Base-by-base conservation (phyloP, 768 basidiomycete genomes). In the Xerocomus potaroensis region DNA sequence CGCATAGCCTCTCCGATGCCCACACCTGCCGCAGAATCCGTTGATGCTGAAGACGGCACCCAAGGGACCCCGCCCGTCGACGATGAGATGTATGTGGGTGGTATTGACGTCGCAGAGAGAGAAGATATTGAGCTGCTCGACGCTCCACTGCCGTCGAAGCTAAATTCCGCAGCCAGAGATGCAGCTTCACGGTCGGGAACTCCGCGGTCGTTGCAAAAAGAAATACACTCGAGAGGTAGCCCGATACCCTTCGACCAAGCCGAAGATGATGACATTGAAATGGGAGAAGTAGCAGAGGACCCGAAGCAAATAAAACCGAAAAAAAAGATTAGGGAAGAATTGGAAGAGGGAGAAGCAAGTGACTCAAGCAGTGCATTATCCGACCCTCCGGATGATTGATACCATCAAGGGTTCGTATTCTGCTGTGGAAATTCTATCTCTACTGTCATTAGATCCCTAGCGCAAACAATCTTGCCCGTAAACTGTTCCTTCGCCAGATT, bases 261-360 rank as follows among this genome's bases (percentile, higher is more conserved):
- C 11, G 67, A 53, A 64, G 80, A 73, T 23, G 77, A 87, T 53
- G 88, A 91, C 51, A 90, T 91, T 52, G 89, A 91, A 65, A 91
- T 91, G 89, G 89, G 89, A n/a, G 89, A 91, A 60, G 78, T 91
- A 3, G 83, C 87, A 50, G 89, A 91, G 59, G 78, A 79, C 43
- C 78, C 79, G 3, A 79, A 73, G 50, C 76, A 68, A 43, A 53
- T 55, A 29, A 66, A 60, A 41, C 45, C 34, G 48, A 82, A 79
- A 64, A 80, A 72, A 64, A 83, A 78, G 51, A 45, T 61, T 32
- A 70, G 77, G 43, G 87, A 91, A 56, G 89, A 91, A 41, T 66
- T 89, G 51, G 89, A 91, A 60, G 89, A 91, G 68, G 89, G 89
- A 21, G 89, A 91, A 65, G 87, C 89, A 29, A 89, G 84, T 47